phyloP scores from a whole-genome alignment of 306 rosid species.

The Oemleria cerasiformis region DNA sequence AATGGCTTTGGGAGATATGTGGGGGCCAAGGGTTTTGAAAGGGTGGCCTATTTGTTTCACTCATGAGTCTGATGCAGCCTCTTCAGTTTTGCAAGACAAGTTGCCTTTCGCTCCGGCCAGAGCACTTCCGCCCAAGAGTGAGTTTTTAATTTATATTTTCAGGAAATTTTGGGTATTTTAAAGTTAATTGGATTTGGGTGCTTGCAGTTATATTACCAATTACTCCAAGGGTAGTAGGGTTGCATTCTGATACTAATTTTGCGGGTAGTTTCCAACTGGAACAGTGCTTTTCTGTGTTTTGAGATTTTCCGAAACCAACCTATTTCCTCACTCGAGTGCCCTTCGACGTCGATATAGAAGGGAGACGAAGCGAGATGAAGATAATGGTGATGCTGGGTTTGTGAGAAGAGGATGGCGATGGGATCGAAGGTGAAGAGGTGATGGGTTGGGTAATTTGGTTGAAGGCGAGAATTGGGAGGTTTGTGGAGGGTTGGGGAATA shows the following conservation, averaged over 20 bases:
- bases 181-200: not conserved
- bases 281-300: not conserved
- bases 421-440: too few species aligned
- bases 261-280: not conserved
- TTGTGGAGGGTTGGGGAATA: too few species aligned
- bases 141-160: slow-evolving; percentile 22
- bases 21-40: slow-evolving; percentile 96
- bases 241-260: not conserved
- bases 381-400: too few species aligned
- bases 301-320: not conserved
- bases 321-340: not conserved
- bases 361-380: too few species aligned
- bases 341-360: too few species aligned
- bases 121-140: slow-evolving; percentile 92
- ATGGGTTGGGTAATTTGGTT: too few species aligned
- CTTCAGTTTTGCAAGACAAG: slow-evolving; percentile 37
- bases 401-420: too few species aligned
- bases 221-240: not conserved
- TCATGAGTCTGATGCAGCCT: slow-evolving; percentile 49
- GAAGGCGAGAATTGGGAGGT: too few species aligned
- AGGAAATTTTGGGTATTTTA: not conserved
- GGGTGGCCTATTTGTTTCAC: slow-evolving; percentile 98
- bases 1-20: slow-evolving; percentile 79
- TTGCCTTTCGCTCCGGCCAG: slow-evolving; percentile 41
- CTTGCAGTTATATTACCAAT: not conserved